Evolutionary conservation across 768 basidiomycete species (phyloP), one percentile per base, ranked within the genome.

Genomic region (Rhizopogon vulgaris): DNA sequence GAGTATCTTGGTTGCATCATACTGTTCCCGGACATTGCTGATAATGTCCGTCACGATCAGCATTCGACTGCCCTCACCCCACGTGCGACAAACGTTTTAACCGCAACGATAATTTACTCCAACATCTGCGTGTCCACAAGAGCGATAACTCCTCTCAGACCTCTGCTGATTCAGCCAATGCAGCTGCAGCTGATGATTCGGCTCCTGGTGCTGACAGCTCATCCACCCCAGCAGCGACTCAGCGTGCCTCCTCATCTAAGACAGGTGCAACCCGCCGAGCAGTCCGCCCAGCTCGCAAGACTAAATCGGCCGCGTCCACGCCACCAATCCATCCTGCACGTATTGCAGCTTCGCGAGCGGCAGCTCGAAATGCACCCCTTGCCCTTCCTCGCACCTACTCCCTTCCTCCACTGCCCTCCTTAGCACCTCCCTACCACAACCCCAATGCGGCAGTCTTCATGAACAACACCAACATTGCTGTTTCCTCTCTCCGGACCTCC

Each of bases 41-140:
- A 46, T 55, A 52, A 56, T 53, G 49, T 38, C 54, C 53, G 53
- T 63, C 49, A 58, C 56, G 62, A 66, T 64, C 54, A 90, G 88
- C 88, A 8, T 87, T 84, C 71, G 76, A 82, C 59, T 91, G 88
- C 67, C 77, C 83, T 25, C 78, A 78, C 60, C 74, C 80, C 3
- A 63, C 72, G 28, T 91, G 88, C 69, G 79, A 78, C 63, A 87
- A 87, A 63, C 74, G 73, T 58, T 91, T 90, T 64, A 87, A 86
- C 53, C 76, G 88, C 55, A 84, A 85, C 57, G 88, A 90, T 62
- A 90, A 90, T 65, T 78, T 90, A 32, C 74, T 85, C 42, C 88
- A 90, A 66, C 88, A 90, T 60, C 69, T 85, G 64, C 82, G 84
- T 59, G 83, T 88, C 15, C 87, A 89, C 68, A 76, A 78, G 53